Evolutionary conservation across 495 filamentous ascomycete species (phyloP), one percentile per base, ranked within the genome.

Genomic region (Chaetomium fimeti): DNA sequence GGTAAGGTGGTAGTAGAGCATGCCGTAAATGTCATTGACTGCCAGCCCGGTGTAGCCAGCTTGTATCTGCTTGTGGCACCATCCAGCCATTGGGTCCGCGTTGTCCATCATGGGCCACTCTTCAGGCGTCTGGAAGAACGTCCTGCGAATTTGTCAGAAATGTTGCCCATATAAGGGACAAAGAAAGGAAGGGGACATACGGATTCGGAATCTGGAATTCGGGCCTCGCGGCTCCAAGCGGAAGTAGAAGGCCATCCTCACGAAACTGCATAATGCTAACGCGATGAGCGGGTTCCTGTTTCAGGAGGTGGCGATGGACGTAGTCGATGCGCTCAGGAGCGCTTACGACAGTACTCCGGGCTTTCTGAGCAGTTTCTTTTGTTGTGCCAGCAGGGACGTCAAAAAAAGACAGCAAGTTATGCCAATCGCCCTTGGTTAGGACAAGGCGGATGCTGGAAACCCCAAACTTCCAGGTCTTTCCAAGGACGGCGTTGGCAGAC

Each of bases 241-340:
- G 72, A 12, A 77, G 66, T 4, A 79, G 40, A 4, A 79, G 42
- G 12, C 76, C 76, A 29, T 79, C 75, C 27, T 74, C 54, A 8
- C 68, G 66, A 55, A 70, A 79, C 22, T 65, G 60, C 16, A 68
- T 13, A 27, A 61, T 70, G 4, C 70, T 67, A 3, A 77, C 47
- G 9, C 76, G 66, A 22, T 9, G 53, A 2, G 53, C 11, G 11
- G 53, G 32, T 8, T 28, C 9, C n/a, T 55, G 28, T 28, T n/a
- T 36, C 6, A 55, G 53, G 5, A 55, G 29, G 13, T 38, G 53
- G 12, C 53, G 28, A 22, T 55, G 16, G 11, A 28, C 28, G 18
- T 55, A 55, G 53, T 55, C 53, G 28, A 38, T 55, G 5, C 53
- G n/a, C 24, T 28, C n/a, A 1, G 36, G 28, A 15, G 53, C 53